Evolutionary conservation across 371 early-diverging fungal species (phyloP).

Genomic region (Racocetra persica): DNA sequence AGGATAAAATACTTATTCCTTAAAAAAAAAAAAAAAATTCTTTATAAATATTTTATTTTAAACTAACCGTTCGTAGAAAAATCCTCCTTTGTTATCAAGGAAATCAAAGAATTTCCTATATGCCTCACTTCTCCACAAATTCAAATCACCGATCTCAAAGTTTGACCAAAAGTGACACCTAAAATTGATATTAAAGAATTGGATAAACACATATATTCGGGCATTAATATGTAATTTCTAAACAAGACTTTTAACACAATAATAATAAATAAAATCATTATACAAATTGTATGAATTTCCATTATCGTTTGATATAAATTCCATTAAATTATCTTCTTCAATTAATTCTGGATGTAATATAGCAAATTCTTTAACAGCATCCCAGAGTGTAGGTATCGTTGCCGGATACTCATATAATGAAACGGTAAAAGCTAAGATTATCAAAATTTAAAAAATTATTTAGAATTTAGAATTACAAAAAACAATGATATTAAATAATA

Average conservation of each 20-base stretch:
- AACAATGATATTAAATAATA: neutral
- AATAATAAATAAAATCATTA: too few relatives aligned
- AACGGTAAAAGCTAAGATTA: conserved; percentile 69
- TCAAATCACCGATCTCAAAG: conserved; percentile 89
- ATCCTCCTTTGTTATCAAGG: conserved; percentile 83
- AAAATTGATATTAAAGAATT: conserved; percentile 5
- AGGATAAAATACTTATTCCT: conserved; percentile 30
- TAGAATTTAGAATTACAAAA: neutral
- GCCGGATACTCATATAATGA: conserved; percentile 79
- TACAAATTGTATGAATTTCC: conserved; percentile 51
- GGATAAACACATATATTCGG: neutral
- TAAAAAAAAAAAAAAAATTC: too few relatives aligned
- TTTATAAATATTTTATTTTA: too few relatives aligned
- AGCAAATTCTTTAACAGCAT: conserved; percentile 65
- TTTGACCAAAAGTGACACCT: conserved; percentile 93
- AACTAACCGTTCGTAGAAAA: conserved; percentile 89
- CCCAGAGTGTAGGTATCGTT: conserved; percentile 87
- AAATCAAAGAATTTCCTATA: conserved; percentile 83
- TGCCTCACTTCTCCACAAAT: conserved; percentile 74
- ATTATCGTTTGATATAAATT: conserved; percentile 28
- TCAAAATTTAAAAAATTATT: neutral
- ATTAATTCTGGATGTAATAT: conserved; percentile 55
- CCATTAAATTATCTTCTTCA: conserved; percentile 37
- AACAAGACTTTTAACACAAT: neutral
- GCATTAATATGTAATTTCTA: neutral